Evolutionary conservation across 2,329 filamentous ascomycete species (phyloP), one percentile per base, ranked within the genome.

Genomic region (Ophiostoma himal-ulmi): DNA sequence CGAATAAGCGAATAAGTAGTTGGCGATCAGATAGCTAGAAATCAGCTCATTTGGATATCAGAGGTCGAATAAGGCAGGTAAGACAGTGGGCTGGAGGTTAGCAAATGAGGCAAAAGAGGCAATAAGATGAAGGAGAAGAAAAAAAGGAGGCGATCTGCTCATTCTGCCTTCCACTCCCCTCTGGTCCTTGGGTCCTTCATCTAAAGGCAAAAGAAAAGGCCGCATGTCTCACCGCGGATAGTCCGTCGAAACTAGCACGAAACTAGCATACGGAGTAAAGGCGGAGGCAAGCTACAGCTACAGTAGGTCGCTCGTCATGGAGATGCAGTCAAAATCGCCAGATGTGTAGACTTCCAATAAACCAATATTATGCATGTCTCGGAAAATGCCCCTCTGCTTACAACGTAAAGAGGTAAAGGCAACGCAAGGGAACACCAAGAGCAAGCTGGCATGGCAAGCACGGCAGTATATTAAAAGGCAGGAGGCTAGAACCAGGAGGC

Each of bases 321-420:
- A 48, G 20, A 54, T 8, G 48, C 5, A 44, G 41, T 17, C 17
- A 48, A 48, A 17, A 48, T 48, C 44, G 44, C 44, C 44, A n/a
- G 44, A 48, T 48, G 44, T 20, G 44, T 20, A 48, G 44, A 17
- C 44, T 48, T 17, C 20, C 44, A 48, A 17, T 5, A 48, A 48
- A 26, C 52, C 52, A 57, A 57, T 30, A 57, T 22, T 57, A 57
- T 57, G 52, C 52, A 57, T 57, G 52, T 57, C 52, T 57, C 52
- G 26, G n/a, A 57, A 48, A 6, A 20, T 3, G 5, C 52, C 22
- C 52, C 52, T 57, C 52, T 57, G 52, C 52, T 57, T 26, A 57
- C n/a, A 57, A 30, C 52, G 0, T 22, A 26, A 54, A 57, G 52
- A 17, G 52, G 52, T 22, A 26, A 6, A 57, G 10, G 22, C n/a